These are phyloP conservation scores for Gossypium bickii DNA, from an alignment of 345 rosid species.

Conservation along the genomic window DNA sequence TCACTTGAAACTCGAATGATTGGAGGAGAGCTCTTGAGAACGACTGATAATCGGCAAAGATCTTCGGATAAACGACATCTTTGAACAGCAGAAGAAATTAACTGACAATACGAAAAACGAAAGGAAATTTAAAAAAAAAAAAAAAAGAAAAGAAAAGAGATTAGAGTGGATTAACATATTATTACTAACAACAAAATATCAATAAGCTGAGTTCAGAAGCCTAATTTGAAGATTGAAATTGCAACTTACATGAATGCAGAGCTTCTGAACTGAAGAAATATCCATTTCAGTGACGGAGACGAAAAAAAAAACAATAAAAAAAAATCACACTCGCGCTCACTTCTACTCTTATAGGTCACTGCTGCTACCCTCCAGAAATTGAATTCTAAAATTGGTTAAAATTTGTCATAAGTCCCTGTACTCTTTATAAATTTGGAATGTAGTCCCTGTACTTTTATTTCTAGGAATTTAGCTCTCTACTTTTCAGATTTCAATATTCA, in stretches of 20 bases:
- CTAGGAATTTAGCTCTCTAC: too few relatives aligned
- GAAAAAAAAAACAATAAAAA: not conserved
- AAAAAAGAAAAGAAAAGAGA: too few relatives aligned
- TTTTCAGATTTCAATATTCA: too few relatives aligned
- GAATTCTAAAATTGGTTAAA: too few relatives aligned
- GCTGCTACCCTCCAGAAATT: too few relatives aligned
- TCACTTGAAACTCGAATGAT: slow-evolving; percentile 53
- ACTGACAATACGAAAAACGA: slow-evolving; percentile 32
- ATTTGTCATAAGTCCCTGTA: too few relatives aligned
- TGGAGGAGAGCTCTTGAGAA: slow-evolving; percentile 38
- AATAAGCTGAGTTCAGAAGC: not conserved
- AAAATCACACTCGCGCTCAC: slow-evolving; percentile 4
- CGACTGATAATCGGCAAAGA: slow-evolving; percentile 63
- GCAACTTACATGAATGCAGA: slow-evolving; percentile 26
- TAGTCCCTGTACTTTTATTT: too few relatives aligned
- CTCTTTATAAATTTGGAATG: too few relatives aligned
- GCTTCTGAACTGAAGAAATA: slow-evolving; percentile 27
- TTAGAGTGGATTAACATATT: not conserved
- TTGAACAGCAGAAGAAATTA: slow-evolving; percentile 62
- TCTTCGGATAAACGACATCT: slow-evolving; percentile 68
- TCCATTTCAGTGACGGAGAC: slow-evolving; percentile 16
- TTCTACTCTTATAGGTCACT: not conserved
- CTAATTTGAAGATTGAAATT: not conserved
- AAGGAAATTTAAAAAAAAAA: not conserved
- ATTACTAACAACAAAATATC: not conserved